phyloP scores from a whole-genome alignment of 2,329 filamentous ascomycete genomes.

The Colletotrichum simmondsii region DNA sequence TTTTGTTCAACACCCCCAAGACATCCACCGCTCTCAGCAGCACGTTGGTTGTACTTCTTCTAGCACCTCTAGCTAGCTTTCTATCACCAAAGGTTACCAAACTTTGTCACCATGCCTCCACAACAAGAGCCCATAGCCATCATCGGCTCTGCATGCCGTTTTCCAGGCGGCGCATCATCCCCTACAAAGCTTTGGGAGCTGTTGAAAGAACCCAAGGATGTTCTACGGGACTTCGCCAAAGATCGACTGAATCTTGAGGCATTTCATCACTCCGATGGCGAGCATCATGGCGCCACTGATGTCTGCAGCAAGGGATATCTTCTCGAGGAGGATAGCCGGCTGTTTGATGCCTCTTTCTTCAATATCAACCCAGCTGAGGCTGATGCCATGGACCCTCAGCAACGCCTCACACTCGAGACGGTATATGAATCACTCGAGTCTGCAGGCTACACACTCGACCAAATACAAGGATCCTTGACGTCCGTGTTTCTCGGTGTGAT shows the following conservation, averaged over 20 bases:
- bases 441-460: conserved; percentile 26
- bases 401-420: conserved; percentile 45
- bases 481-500: conserved; percentile 36
- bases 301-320: conserved; percentile 36
- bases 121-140: conserved; percentile 35
- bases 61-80: too few species aligned
- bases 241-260: conserved; percentile 14
- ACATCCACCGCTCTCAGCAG: too few species aligned
- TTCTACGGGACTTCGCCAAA: background rate
- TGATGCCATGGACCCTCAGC: conserved; percentile 46
- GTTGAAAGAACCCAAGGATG: background rate
- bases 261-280: conserved; percentile 28
- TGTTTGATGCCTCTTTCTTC: conserved; percentile 44
- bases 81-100: too few species aligned
- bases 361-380: conserved; percentile 41
- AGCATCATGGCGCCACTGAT: conserved; percentile 38
- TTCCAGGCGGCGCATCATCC: conserved; percentile 19
- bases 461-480: conserved; percentile 2
- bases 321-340: conserved; percentile 35
- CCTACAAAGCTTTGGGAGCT: conserved; percentile 28
- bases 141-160: conserved; percentile 13
- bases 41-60: too few species aligned
- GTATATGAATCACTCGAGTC: conserved; percentile 46
- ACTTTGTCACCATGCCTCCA: background rate
- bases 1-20: too few species aligned